Evolutionary conservation across 306 rosid genomes (phyloP).

Genomic region (Ochetophila trinervis): DNA sequence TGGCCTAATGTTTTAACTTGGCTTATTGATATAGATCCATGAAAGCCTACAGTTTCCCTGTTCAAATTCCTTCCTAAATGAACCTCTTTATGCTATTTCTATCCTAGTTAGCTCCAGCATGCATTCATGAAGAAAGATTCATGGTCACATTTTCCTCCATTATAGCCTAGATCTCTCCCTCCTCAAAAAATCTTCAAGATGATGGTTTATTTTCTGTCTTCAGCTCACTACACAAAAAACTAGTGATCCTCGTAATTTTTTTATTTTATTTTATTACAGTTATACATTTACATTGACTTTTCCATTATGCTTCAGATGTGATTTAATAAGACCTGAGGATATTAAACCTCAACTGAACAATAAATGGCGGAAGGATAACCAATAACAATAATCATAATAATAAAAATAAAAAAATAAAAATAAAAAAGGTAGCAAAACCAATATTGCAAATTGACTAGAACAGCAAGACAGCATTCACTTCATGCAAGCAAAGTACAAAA

Average conservation of each 20-base stretch:
- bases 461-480: background rate
- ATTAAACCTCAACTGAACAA: background rate
- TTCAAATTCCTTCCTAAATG: background rate
- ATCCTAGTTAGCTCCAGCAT: background rate
- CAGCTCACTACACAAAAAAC: background rate
- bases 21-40: too few relatives aligned
- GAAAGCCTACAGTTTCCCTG: too few relatives aligned
- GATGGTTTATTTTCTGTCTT: background rate
- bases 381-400: too few relatives aligned
- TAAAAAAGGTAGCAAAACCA: conserved; percentile 1
- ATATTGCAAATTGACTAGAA: conserved; percentile 1
- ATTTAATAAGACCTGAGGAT: conserved; percentile 4
- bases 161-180: background rate
- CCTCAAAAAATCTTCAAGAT: background rate
- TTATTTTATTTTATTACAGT: background rate
- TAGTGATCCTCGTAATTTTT: background rate
- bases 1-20: too few relatives aligned
- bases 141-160: background rate
- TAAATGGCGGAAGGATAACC: conserved; percentile 1
- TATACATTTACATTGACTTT: background rate
- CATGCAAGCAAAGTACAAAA: conserved; percentile 7
- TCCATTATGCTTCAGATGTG: background rate
- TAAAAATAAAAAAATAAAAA: too few relatives aligned
- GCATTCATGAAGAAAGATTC: background rate
- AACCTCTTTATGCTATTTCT: background rate